Conservation (phyloP, 305 asterid genomes). For the Solanum hybrid region DNA sequence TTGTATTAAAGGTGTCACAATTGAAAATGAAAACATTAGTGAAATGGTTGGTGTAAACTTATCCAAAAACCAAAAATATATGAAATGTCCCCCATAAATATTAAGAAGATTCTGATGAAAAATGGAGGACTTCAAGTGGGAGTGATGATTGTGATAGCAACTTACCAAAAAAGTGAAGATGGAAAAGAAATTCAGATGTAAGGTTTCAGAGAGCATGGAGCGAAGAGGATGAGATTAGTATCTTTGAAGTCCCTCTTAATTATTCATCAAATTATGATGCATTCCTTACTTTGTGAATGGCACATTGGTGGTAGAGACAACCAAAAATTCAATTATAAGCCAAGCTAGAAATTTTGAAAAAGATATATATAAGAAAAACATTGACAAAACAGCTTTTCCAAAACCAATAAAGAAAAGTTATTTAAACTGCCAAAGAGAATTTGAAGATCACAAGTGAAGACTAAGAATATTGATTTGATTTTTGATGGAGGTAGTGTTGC, state of each 20-base stretch:
- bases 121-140: background rate
- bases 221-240: background rate
- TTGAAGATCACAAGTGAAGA: background rate
- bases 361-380: background rate
- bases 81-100: background rate
- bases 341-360: background rate
- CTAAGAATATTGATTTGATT: background rate
- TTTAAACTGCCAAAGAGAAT: too few species aligned
- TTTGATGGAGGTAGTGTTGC: background rate
- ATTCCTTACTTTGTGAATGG: background rate
- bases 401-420: background rate
- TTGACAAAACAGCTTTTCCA: background rate
- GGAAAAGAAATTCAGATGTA: background rate
- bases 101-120: background rate
- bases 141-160: background rate
- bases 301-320: background rate
- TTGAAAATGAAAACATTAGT: background rate
- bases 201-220: background rate
- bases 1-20: background rate
- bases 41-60: background rate
- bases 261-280: background rate
- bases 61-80: background rate
- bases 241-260: background rate
- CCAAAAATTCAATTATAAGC: background rate
- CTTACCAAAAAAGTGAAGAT: background rate